phyloP scores from a whole-genome alignment of 495 filamentous ascomycete genomes.

The Astrothelium subdiscretum region DNA sequence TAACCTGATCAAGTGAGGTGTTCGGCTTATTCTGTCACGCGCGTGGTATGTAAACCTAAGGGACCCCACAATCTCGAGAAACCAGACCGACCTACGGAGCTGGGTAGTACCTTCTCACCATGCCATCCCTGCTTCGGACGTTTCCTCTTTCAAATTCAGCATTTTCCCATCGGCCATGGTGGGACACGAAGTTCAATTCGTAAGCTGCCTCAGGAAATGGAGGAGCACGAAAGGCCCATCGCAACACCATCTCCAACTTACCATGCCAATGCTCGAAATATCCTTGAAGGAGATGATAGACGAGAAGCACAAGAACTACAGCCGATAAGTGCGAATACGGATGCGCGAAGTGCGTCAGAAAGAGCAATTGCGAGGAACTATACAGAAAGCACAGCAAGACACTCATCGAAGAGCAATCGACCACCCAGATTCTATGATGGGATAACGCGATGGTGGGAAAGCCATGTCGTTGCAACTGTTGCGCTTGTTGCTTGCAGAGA shows the following conservation, averaged over 20 bases:
- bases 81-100: too few relatives aligned
- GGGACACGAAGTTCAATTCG: background rate
- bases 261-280: background rate
- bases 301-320: conserved; percentile 17
- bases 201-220: background rate
- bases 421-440: conserved; percentile 11
- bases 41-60: too few relatives aligned
- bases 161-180: background rate
- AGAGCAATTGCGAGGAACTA: background rate
- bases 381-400: background rate
- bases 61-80: too few relatives aligned
- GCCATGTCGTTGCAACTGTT: conserved; percentile 35
- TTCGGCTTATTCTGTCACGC: too few relatives aligned
- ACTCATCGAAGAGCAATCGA: background rate
- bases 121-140: background rate
- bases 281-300: conserved; percentile 9
- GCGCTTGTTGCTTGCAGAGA: conserved; percentile 35
- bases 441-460: conserved; percentile 32
- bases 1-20: too few relatives aligned
- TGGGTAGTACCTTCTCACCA: too few relatives aligned
- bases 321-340: background rate
- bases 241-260: background rate
- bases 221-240: background rate
- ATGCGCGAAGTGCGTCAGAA: background rate
- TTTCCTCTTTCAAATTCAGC: background rate